Evolutionary conservation across 2,329 filamentous ascomycete genomes (phyloP), one percentile per base, ranked within the genome.

Genomic region (Uncinocarpus reesii): DNA sequence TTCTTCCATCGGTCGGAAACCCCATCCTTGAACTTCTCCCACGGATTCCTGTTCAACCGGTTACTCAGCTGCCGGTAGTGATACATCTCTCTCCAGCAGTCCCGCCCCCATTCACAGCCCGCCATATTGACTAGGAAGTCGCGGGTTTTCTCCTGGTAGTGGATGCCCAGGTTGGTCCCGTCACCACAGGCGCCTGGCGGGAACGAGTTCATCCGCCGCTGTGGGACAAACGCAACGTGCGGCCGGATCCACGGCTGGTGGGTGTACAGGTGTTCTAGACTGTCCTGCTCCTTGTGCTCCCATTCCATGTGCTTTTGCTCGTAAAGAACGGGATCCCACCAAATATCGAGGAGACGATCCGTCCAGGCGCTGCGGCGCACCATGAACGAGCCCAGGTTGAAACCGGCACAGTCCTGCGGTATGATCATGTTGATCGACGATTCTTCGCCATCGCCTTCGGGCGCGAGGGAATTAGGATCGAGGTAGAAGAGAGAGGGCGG

Each of bases 101-200:
- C 90, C 42, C 92, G 80, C 3, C 90, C 90, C 84, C 86, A 96
- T 66, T 95, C 84, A 64, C 92, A 98, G 3, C 92, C 92, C 4
- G 92, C 92, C 90, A 98, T 96, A 66, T 95, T 98, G 59, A 98
- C 90, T 40, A 96, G 58, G 61, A 98, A 95, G 65, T 98, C 92
- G 23, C 86, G 79, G 51, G 93, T 88, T 35, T 79, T 74, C 65
- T 92, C 75, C 57, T 84, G 76, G 65, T 98, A 98, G 67, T 98
- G 93, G 53, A 93, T 83, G 13, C 76, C 75, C 1, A 80, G 77
- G 58, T 95, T 79, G 7, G 56, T 59, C 13, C 56, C 60, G 16
- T 67, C 60, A 24, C 81, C 83, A 65, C 92, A 98, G 1, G 92
- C 92, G 6, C 88, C 90, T 0, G 80, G 79, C 0, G 92, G 90